A percentile compares a stretch with the other conserved stretches of the same genome.
These are phyloP conservation scores for Coccomyxa subellipsoidea DNA, from an alignment of 163 green algal genomes.

Conservation along the genomic window DNA sequence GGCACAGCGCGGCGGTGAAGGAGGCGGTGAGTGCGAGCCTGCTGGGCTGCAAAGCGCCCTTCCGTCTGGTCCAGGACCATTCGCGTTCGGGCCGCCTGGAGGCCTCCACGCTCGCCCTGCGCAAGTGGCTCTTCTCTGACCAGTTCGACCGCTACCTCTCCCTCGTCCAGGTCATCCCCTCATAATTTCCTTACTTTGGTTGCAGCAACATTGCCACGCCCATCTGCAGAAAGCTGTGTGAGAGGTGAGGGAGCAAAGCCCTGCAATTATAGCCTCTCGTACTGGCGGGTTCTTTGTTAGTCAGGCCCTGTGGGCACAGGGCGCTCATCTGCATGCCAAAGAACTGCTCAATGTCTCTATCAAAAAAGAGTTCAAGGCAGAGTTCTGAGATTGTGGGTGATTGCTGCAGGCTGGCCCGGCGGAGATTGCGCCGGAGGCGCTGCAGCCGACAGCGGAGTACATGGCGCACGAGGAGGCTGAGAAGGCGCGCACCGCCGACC, in stretches of 20 bases:
- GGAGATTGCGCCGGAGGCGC: not conserved
- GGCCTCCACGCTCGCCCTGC: conserved; percentile 16
- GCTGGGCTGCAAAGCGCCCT: conserved; percentile 23
- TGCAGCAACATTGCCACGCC: too few species aligned
- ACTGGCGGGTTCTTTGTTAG: too few species aligned
- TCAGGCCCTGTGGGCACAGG: too few species aligned
- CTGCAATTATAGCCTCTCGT: too few species aligned
- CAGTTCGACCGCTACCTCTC: conserved; percentile 14
- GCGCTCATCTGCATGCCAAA: too few species aligned
- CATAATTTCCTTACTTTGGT: too few species aligned
- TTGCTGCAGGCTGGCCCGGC: not conserved
- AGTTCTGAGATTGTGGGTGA: too few species aligned
- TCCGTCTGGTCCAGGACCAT: conserved; percentile 26
- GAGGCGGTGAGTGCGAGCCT: conserved; percentile 18
- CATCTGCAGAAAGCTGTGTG: too few species aligned
- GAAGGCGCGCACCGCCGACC: not conserved
- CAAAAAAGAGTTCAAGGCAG: too few species aligned
- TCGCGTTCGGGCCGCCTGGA: conserved; percentile 29
- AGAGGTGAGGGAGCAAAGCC: too few species aligned
- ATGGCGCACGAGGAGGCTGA: conserved; percentile 10
- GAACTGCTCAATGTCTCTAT: too few species aligned
- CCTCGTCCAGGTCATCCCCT: not conserved
- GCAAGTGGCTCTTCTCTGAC: conserved; percentile 29
- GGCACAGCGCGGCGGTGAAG: conserved; percentile 21
- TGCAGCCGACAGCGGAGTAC: conserved; percentile 11